These are phyloP conservation scores for Oenanthe sinensis DNA, from an alignment of 129 eudicot genomes.

Conservation along the genomic window DNA sequence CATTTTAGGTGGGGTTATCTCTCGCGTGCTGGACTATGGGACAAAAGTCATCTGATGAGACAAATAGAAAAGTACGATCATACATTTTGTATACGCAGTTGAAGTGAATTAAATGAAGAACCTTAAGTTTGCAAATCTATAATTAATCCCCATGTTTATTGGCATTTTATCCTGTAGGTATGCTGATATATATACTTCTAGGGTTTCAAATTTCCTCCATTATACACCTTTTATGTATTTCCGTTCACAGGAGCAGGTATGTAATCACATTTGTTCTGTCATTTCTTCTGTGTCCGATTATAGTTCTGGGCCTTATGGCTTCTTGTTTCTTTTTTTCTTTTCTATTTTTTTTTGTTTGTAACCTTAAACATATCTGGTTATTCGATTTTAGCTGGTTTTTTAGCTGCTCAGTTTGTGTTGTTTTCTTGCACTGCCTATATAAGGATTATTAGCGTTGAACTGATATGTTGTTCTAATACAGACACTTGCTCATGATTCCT, in stretches of 20 bases:
- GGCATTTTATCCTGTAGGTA: constrained; percentile 44
- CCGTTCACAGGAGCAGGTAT: constrained; percentile 95
- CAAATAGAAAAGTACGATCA: constrained; percentile 81
- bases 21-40: constrained; percentile 97
- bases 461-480: constrained; percentile 27
- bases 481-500: constrained; percentile 93
- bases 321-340: not conserved
- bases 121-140: not conserved
- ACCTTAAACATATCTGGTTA: not conserved
- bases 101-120: constrained; percentile 3
- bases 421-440: not conserved
- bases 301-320: not conserved
- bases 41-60: constrained; percentile 95
- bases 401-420: not conserved
- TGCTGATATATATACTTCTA: constrained; percentile 93
- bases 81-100: not conserved
- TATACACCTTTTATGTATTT: constrained; percentile 97
- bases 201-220: constrained; percentile 92
- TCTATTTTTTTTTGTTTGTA: not conserved
- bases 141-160: not conserved
- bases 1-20: constrained; percentile 89
- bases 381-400: not conserved
- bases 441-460: not conserved
- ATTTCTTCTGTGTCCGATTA: not conserved
- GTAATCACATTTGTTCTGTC: not conserved